Conservation (phyloP, 75 land plant genomes). For the Pseudotsuga menziesii region DNA sequence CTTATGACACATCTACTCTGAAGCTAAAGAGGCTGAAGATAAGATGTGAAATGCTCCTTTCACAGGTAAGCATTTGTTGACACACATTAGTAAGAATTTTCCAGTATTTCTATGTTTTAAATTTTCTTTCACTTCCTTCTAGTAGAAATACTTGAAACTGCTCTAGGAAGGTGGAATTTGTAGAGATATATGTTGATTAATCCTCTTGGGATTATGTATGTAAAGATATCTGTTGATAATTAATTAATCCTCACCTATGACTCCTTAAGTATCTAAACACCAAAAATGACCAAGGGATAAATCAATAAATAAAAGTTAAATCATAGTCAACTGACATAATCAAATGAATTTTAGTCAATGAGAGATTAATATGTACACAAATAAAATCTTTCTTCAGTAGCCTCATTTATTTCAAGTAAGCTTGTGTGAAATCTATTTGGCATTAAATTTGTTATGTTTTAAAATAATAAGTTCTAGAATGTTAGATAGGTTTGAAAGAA, state of each 20-base stretch:
- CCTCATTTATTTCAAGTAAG: neutral
- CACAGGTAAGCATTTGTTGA: neutral
- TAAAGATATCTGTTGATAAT: neutral
- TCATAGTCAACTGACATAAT: neutral
- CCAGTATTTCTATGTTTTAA: neutral
- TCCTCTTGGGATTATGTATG: too few relatives aligned
- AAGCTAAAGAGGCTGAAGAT: neutral
- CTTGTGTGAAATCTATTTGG: neutral
- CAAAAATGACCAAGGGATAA: neutral
- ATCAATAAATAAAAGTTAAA: neutral
- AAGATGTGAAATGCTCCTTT: neutral
- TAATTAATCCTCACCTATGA: neutral
- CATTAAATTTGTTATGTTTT: neutral
- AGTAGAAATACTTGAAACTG: neutral
- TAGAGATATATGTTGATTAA: too few relatives aligned
- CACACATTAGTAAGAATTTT: neutral
- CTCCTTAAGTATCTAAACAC: neutral
- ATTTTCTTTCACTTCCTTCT: neutral
- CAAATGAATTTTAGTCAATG: neutral
- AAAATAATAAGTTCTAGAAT: neutral
- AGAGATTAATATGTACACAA: neutral
- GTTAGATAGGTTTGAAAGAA: too few relatives aligned
- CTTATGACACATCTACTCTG: neutral
- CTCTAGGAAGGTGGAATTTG: neutral
- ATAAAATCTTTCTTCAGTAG: neutral